Percentiles rank a stretch among this genome's conserved stretches.
Evolutionary conservation across 805 yeast genomes (phyloP).

Genomic region (Candida hungchunana): DNA sequence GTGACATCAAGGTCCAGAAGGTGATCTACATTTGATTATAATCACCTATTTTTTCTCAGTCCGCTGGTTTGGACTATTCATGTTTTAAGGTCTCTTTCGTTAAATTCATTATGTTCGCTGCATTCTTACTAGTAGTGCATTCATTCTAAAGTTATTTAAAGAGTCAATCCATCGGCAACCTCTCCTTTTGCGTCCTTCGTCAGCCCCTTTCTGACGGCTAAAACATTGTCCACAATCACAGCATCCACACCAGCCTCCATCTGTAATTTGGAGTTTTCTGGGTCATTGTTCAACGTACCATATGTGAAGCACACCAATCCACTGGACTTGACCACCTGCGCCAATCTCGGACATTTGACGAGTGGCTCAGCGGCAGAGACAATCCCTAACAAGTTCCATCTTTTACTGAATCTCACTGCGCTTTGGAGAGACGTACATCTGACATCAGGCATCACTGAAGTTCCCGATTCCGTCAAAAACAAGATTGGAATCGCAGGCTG

Average conservation of each 20-base stretch:
- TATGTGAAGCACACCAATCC: conserved; percentile 93
- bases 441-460: conserved; percentile 80
- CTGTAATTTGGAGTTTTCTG: conserved; percentile 77
- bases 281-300: conserved; percentile 79
- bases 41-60: too few species aligned
- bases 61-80: too few species aligned
- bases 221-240: conserved; percentile 92
- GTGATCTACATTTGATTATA: too few species aligned
- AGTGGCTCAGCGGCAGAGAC: conserved; percentile 87
- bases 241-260: conserved; percentile 97
- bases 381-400: conserved; percentile 88
- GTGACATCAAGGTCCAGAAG: too few species aligned
- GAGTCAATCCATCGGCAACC: too few species aligned
- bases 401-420: conserved; percentile 84
- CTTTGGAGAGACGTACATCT: conserved; percentile 85
- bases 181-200: conserved; percentile 34
- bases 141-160: too few species aligned
- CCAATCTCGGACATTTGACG: conserved; percentile 84
- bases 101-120: too few species aligned
- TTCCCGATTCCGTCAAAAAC: conserved; percentile 86
- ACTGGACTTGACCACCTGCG: conserved; percentile 83
- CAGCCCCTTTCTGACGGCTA: conserved; percentile 86
- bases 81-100: too few species aligned
- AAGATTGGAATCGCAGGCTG: conserved; percentile 92
- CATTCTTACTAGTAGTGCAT: too few species aligned